These are phyloP conservation scores for Melampsora americana DNA, from an alignment of 1,284 basidiomycete genomes.

Conservation along the genomic window DNA sequence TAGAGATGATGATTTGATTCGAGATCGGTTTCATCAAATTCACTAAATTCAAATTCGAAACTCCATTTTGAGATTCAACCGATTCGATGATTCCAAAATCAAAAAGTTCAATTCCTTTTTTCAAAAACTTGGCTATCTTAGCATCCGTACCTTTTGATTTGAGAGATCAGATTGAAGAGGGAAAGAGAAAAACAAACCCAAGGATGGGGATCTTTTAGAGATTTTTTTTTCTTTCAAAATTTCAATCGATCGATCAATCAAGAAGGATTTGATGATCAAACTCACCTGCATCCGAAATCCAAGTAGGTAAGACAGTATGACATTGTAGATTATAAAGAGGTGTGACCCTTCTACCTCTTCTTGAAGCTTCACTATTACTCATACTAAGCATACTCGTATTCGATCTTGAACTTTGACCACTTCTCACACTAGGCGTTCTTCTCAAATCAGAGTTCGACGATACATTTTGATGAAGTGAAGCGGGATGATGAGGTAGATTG, in stretches of 20 bases:
- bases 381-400: conserved; percentile 58
- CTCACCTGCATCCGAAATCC: conserved; percentile 70
- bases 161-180: too few species aligned
- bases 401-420: conserved; percentile 54
- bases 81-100: conserved; percentile 55
- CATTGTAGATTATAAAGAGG: conserved; percentile 90
- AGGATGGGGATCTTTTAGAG: too few species aligned
- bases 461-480: background rate
- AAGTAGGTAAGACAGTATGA: conserved; percentile 87
- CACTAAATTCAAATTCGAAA: conserved; percentile 72
- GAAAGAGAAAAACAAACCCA: too few species aligned
- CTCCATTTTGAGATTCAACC: conserved; percentile 64
- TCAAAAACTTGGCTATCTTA: conserved; percentile 84
- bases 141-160: conserved; percentile 92
- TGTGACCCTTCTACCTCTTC: conserved; percentile 70
- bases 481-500: background rate
- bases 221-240: too few species aligned
- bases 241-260: too few species aligned
- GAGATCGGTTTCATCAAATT: background rate
- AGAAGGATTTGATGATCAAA: background rate
- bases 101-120: conserved; percentile 62
- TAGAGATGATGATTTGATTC: conserved; percentile 21
- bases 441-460: background rate
- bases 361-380: conserved; percentile 59
- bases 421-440: conserved; percentile 45